Evolutionary conservation across 306 rosid genomes (phyloP), one percentile per base, ranked within the genome.

Genomic region (Canavalia gladiata): DNA sequence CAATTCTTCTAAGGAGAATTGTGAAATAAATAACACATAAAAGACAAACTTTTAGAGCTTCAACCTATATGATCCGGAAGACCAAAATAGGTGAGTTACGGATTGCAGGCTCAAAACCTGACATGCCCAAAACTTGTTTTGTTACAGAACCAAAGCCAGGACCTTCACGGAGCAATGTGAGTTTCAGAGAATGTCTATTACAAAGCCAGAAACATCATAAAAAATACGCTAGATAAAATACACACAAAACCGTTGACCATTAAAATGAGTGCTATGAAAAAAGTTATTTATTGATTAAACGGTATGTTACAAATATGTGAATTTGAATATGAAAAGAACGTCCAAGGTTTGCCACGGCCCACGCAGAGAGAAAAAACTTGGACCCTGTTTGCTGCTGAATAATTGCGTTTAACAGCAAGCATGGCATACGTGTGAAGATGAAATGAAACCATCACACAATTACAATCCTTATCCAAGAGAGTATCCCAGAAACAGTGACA

Each of bases 371-470:
- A 37, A 10, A 45, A 74, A 75, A 10, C 2, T 8, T 45, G n/a
- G 70, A 33, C 45, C 72, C 28, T 28, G 65, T 77, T 65, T 77
- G 64, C 30, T 39, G 74, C 30, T 39, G 74, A 77, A 64, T 50
- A 64, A 77, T 49, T 64, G 54, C 41, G 1, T 52, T 29, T 34
- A 76, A 76, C 62, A 62, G 49, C 25, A 18, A 18, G 25, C 25
- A 18, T 18, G 25, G 76, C 41, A 57, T 18, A 25, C 42, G 57
- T 35, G 66, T 51, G 81, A 65, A 37, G 11, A 28, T 37, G 81
- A 66, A 66, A 30, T 10, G 55, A 59, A 33, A 75, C 47, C 45
- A 76, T n/a, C 3, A 46, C 49, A 76, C 4, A 47, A 55, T 67
- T 57, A 55, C 50, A 77, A 5, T 51, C 82, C 65, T 30, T 28